Conservation (phyloP, 2,329 filamentous ascomycete species). For the Exserohilum rostratum region DNA sequence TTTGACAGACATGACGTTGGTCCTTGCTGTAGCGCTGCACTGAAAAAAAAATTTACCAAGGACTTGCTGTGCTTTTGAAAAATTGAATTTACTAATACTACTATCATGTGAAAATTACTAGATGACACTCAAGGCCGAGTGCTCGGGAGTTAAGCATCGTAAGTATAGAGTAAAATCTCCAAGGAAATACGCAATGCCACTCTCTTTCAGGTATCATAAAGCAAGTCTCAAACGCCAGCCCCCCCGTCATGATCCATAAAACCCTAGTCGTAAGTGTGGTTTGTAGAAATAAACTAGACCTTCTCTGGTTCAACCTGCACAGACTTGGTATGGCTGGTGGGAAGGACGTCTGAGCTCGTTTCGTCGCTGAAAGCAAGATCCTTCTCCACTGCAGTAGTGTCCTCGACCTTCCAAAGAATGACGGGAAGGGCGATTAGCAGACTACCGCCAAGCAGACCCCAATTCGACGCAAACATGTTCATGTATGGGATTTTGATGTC, state of each 20-base stretch:
- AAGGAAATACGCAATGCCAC: slow-evolving; percentile 17
- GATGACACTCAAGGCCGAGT: slow-evolving; percentile 17
- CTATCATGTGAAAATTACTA: slow-evolving; percentile 26
- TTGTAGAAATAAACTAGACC: slow-evolving; percentile 24
- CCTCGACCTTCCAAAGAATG: slow-evolving; percentile 78
- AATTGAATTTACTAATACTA: too few relatives aligned
- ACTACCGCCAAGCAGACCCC: slow-evolving; percentile 76
- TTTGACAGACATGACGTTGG: not conserved
- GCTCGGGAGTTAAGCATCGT: slow-evolving; percentile 22
- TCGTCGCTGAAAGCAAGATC: slow-evolving; percentile 87
- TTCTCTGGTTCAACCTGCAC: slow-evolving; percentile 33
- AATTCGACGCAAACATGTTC: slow-evolving; percentile 74
- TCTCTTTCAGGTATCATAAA: slow-evolving; percentile 29
- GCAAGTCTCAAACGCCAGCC: slow-evolving; percentile 13
- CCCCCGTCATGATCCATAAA: slow-evolving; percentile 14
- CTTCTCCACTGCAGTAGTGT: slow-evolving; percentile 79
- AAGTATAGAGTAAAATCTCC: slow-evolving; percentile 32
- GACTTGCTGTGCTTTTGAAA: slow-evolving; percentile 16
- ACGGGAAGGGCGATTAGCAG: slow-evolving; percentile 79
- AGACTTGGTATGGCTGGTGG: slow-evolving; percentile 30
- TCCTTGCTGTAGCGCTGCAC: not conserved
- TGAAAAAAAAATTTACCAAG: not conserved
- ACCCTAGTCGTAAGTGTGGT: slow-evolving; percentile 12
- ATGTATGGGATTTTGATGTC: slow-evolving; percentile 65
- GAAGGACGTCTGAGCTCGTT: slow-evolving; percentile 71